These are phyloP conservation scores for Zymoseptoria pseudotritici DNA, from an alignment of 2,329 filamentous ascomycete genomes.

Conservation along the genomic window DNA sequence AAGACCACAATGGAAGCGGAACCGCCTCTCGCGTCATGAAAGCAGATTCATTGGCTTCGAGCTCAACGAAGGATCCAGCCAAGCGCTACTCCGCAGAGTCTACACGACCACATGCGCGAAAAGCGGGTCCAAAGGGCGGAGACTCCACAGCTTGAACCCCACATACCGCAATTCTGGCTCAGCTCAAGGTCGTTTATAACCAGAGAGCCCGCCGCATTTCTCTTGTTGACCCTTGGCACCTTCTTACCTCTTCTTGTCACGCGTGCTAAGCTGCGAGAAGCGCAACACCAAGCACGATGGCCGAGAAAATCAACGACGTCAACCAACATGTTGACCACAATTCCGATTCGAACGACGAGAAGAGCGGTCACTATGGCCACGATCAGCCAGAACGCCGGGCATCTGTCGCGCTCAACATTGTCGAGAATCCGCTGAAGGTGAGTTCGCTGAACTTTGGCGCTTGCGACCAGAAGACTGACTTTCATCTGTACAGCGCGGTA, in stretches of 20 bases:
- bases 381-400: slow-evolving; percentile 25
- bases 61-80: not conserved
- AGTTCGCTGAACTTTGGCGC: slow-evolving; percentile 9
- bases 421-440: slow-evolving; percentile 42
- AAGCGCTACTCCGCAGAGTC: not conserved
- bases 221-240: not conserved
- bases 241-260: not conserved
- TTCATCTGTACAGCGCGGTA: slow-evolving; percentile 22
- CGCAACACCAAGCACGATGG: not conserved
- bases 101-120: not conserved
- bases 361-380: slow-evolving; percentile 1
- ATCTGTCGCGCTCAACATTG: slow-evolving; percentile 41
- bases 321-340: not conserved
- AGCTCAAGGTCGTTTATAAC: not conserved
- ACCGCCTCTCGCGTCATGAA: not conserved
- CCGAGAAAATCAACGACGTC: not conserved
- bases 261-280: not conserved
- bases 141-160: not conserved
- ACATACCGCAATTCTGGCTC: not conserved
- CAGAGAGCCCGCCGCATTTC: not conserved
- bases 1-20: no score
- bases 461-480: slow-evolving; percentile 7
- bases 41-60: not conserved
- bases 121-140: not conserved
- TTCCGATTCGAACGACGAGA: slow-evolving; percentile 9